Evolutionary conservation across 192 early-diverging fungal species (phyloP), one percentile per base, ranked within the genome.

Genomic region (Coemansia sp.): DNA sequence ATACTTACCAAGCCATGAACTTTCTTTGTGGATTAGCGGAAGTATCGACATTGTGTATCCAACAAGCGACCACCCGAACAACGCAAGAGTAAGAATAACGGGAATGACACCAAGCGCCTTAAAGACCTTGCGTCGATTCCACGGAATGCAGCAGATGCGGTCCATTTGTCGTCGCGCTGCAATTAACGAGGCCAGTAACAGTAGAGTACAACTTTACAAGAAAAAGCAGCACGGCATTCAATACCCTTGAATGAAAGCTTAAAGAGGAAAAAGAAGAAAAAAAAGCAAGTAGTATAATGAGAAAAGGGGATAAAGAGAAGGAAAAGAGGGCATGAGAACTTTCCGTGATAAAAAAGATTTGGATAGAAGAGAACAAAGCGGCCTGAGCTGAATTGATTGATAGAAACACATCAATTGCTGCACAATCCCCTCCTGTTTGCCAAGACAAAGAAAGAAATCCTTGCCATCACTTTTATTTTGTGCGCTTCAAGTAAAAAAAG

Each of bases 61-160:
- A 19, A 15, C 48, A 32, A 59, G 38, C 45, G 83, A 84, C 83
- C 83, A 84, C 4, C 47, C 15, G n/a, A 84, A 61, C 69, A 84
- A 68, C 13, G 65, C 74, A 13, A 75, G 61, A 11, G 77, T 75
- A 11, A 84, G 44, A 18, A 69, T 12, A 6, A 84, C 83, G 0
- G 83, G 83, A 38, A 84, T 44, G 18, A 80, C 64, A 3, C 77
- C 77, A 4, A 84, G 66, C 21, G 63, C 64, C 16, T 58, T 72
- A 70, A 53, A 76, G 49, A 84, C 67, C 39, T 76, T 69, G 70
- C 58, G 76, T 6, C 68, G 66, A 53, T 73, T 75, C 76, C 72
- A 75, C 40, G 62, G 38, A 19, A 65, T 42, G 48, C 58, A 40
- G 64, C 59, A 66, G 16, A 59, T 40, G 16, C 57, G 39, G 39